Conservation (phyloP, 371 early-diverging fungal species). For the Zychaea mexicana region DNA sequence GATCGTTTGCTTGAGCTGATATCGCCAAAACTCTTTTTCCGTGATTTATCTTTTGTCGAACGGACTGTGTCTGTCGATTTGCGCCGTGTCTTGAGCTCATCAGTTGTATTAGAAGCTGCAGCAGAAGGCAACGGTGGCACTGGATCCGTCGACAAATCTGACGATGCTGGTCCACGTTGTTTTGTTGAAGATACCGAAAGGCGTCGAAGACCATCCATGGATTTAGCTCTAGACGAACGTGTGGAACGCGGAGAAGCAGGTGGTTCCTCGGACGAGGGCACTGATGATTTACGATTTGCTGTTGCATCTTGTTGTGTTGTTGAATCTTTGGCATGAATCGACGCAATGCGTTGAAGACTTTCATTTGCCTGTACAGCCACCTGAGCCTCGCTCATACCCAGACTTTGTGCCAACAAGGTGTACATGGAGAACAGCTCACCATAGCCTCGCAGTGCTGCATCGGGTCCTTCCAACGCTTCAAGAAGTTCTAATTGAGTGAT, state of each 20-base stretch:
- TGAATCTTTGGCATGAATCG: neutral
- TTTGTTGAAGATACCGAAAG: neutral
- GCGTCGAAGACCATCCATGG: neutral
- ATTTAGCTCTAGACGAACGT: neutral
- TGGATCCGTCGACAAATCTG: neutral
- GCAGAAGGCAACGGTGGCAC: neutral
- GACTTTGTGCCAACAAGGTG: constrained; percentile 46
- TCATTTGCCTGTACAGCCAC: neutral
- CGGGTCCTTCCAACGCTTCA: constrained; percentile 47
- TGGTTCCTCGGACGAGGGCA: too few species aligned
- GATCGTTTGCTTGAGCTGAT: constrained; percentile 7
- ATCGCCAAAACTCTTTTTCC: constrained; percentile 12
- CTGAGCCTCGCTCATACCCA: constrained; percentile 11
- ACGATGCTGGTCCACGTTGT: neutral
- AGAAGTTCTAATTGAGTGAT: constrained; percentile 26
- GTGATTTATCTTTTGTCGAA: neutral
- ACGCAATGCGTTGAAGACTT: neutral
- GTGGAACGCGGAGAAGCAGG: neutral
- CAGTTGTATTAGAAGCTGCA: neutral
- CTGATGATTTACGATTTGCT: too few species aligned
- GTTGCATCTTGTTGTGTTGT: too few species aligned
- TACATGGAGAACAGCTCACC: constrained; percentile 63
- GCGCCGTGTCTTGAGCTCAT: neutral
- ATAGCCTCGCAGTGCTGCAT: constrained; percentile 53
- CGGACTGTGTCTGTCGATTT: neutral